These are phyloP conservation scores for Venturia effusa DNA, from an alignment of 2,329 filamentous ascomycete genomes.

Conservation along the genomic window DNA sequence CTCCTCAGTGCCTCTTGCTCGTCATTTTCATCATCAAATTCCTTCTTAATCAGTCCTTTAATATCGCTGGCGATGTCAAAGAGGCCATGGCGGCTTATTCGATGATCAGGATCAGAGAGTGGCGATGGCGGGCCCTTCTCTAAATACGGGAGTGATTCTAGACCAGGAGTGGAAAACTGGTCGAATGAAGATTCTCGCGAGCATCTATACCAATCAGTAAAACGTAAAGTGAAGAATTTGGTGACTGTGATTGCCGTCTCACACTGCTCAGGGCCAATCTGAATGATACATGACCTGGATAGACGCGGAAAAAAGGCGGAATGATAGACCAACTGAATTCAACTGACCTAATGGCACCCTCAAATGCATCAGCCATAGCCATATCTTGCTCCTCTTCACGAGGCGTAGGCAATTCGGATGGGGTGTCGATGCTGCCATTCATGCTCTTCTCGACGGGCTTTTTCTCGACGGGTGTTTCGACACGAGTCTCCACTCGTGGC, in stretches of 20 bases:
- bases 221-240: neutral
- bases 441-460: neutral
- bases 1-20: constrained; percentile 7
- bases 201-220: constrained; percentile 2
- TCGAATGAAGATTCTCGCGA: constrained; percentile 18
- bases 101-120: constrained; percentile 28
- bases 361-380: constrained; percentile 1
- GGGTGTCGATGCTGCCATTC: neutral
- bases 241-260: neutral
- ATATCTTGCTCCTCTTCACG: constrained; percentile 4
- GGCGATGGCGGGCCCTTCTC: constrained; percentile 32
- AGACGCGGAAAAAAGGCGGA: neutral
- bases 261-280: neutral
- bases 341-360: constrained; percentile 1
- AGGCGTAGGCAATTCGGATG: neutral
- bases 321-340: neutral
- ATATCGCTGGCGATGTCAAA: constrained; percentile 27
- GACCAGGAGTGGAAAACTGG: constrained; percentile 29
- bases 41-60: constrained; percentile 22
- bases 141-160: constrained; percentile 34
- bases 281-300: neutral
- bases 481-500: neutral
- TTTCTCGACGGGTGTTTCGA: neutral
- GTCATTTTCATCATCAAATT: constrained; percentile 23
- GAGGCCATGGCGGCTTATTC: constrained; percentile 23